These are phyloP conservation scores for Viola pubescens DNA, from an alignment of 441 rosid genomes.

Conservation along the genomic window DNA sequence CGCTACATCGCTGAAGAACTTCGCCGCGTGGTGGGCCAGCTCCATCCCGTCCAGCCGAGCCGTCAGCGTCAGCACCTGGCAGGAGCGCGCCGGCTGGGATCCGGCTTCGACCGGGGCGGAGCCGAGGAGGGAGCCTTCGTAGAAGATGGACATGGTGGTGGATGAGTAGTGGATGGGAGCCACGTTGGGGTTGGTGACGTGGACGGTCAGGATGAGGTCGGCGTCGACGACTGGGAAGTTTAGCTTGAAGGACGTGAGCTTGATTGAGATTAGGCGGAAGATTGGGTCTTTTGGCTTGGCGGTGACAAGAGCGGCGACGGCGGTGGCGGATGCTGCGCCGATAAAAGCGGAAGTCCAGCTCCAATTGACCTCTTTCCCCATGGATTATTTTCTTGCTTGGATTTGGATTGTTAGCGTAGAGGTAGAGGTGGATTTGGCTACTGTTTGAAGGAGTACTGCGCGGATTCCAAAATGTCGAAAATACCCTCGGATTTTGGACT, in stretches of 20 bases:
- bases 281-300: constrained; percentile 77
- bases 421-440: too few species aligned
- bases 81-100: constrained; percentile 54
- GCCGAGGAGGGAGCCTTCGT: constrained; percentile 74
- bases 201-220: constrained; percentile 68
- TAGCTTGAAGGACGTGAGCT: constrained; percentile 67
- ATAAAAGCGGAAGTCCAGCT: constrained; percentile 63
- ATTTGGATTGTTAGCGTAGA: too few species aligned
- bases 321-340: constrained; percentile 60
- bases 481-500: too few species aligned
- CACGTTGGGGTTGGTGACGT: constrained; percentile 73
- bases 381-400: background rate
- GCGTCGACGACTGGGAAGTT: constrained; percentile 66
- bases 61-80: constrained; percentile 51
- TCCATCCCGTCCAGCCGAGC: constrained; percentile 66
- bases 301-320: constrained; percentile 33
- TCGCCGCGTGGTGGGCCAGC: constrained; percentile 65
- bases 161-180: constrained; percentile 57
- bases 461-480: too few species aligned
- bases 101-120: constrained; percentile 64
- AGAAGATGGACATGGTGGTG: constrained; percentile 68
- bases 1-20: constrained; percentile 62
- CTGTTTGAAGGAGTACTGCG: too few species aligned
- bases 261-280: constrained; percentile 66
- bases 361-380: constrained; percentile 48